Percentiles rank a stretch among this genome's conserved stretches.
phyloP scores from a whole-genome alignment of 1,284 basidiomycete species.

The Porphyrellus sp. region DNA sequence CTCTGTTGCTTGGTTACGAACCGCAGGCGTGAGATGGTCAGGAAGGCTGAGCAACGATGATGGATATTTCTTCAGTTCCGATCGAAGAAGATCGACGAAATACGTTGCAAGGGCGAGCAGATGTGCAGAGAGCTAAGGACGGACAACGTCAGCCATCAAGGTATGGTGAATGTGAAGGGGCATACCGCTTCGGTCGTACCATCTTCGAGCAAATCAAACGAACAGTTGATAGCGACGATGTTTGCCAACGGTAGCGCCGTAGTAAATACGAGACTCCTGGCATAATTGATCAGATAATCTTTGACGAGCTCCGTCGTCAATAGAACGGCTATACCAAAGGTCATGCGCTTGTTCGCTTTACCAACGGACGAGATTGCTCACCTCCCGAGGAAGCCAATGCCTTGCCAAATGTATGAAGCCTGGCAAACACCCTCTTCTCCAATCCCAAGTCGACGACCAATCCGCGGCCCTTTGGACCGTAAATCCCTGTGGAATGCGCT shows the following conservation, averaged over 20 bases:
- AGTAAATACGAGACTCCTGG: slow-evolving; percentile 87
- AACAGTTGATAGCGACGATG: slow-evolving; percentile 70
- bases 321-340: slow-evolving; percentile 61
- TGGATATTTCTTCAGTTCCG: slow-evolving; percentile 25
- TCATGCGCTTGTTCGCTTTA: not conserved
- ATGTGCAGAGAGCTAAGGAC: slow-evolving; percentile 41
- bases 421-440: slow-evolving; percentile 60
- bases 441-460: slow-evolving; percentile 61
- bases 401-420: slow-evolving; percentile 71
- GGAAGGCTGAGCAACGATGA: slow-evolving; percentile 26
- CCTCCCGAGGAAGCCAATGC: slow-evolving; percentile 76
- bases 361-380: slow-evolving; percentile 37
- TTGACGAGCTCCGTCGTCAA: slow-evolving; percentile 71
- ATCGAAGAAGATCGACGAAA: slow-evolving; percentile 38
- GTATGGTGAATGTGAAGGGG: not conserved
- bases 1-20: not conserved
- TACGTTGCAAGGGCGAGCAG: slow-evolving; percentile 41
- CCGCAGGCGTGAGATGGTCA: slow-evolving; percentile 16
- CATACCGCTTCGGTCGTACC: slow-evolving; percentile 58
- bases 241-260: slow-evolving; percentile 77
- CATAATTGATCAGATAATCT: slow-evolving; percentile 91
- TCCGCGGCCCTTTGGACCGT: slow-evolving; percentile 78
- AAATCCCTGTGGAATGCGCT: slow-evolving; percentile 82
- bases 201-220: slow-evolving; percentile 75
- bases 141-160: not conserved